These are phyloP conservation scores for Mycena filopes DNA, from an alignment of 768 basidiomycete genomes.

Conservation along the genomic window DNA sequence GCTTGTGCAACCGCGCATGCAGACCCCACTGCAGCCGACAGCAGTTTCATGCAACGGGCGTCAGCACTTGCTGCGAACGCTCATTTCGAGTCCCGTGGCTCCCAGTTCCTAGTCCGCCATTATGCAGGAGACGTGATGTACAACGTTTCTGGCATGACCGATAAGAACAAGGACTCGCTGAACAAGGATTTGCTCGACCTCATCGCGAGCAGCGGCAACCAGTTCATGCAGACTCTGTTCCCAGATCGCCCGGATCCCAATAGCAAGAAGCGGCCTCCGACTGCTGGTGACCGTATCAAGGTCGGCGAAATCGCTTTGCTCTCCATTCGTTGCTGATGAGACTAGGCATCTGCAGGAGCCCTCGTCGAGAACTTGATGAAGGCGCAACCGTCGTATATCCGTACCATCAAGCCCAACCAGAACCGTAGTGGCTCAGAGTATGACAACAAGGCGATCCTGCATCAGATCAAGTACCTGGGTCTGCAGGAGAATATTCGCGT, in stretches of 20 bases:
- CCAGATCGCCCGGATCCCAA: conserved; percentile 95
- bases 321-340: conserved; percentile 8
- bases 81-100: conserved; percentile 94
- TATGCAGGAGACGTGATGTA: conserved; percentile 99
- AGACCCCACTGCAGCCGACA: conserved; percentile 95
- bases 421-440: conserved; percentile 94
- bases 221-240: conserved; percentile 90
- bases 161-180: conserved; percentile 99
- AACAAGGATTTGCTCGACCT: conserved; percentile 95
- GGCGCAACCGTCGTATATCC: conserved; percentile 96
- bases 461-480: conserved; percentile 99
- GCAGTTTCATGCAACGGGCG: conserved; percentile 94
- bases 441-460: conserved; percentile 93
- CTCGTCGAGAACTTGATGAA: conserved; percentile 98
- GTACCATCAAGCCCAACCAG: conserved; percentile 99
- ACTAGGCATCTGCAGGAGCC: conserved; percentile 89
- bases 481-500: conserved; percentile 98
- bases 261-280: conserved; percentile 97
- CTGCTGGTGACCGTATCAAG: conserved; percentile 98
- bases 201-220: conserved; percentile 80
- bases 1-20: conserved; percentile 99
- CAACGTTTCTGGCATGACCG: conserved; percentile 97
- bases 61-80: conserved; percentile 84
- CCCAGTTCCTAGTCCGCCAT: conserved; percentile 94
- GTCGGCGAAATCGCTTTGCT: conserved; percentile 47